phyloP scores from a whole-genome alignment of 345 rosid genomes.

The Excoecaria cochinchinensis region DNA sequence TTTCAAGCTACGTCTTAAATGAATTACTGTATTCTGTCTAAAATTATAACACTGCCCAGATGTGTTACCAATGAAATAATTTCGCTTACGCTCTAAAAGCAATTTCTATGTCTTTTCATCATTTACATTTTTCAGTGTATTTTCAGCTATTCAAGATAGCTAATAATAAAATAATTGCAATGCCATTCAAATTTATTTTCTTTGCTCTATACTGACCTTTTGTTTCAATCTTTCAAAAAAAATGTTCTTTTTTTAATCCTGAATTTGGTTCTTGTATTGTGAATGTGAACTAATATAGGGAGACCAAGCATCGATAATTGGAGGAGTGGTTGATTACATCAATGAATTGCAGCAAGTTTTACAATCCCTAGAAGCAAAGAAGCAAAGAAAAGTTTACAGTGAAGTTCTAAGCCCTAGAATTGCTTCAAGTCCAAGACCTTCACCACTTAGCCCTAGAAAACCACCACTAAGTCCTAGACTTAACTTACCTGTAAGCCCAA shows the following conservation, averaged over 20 bases:
- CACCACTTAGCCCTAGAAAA: conserved; percentile 71
- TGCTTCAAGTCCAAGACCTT: conserved; percentile 61
- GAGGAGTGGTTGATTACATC: conserved; percentile 96
- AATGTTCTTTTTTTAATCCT: neutral
- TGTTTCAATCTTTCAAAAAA: no score
- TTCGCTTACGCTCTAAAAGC: no score
- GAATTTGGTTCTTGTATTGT: no score
- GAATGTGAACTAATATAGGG: conserved; percentile 41
- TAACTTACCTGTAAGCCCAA: conserved; percentile 73
- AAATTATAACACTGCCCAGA: neutral
- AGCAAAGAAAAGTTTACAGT: conserved; percentile 82
- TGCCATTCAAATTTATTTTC: no score
- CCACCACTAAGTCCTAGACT: conserved; percentile 52
- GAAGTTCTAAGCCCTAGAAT: conserved; percentile 84
- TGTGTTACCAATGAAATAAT: no score
- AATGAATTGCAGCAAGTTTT: conserved; percentile 90
- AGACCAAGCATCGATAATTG: conserved; percentile 98
- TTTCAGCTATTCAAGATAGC: no score
- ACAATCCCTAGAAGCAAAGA: conserved; percentile 83
- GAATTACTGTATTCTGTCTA: neutral
- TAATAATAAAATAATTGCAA: no score
- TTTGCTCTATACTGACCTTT: no score
- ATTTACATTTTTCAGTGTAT: neutral
- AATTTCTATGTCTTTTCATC: no score
- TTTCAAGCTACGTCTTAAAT: neutral